Conservation (phyloP, 1,284 basidiomycete species). For the Fistulinella staudtii region DNA sequence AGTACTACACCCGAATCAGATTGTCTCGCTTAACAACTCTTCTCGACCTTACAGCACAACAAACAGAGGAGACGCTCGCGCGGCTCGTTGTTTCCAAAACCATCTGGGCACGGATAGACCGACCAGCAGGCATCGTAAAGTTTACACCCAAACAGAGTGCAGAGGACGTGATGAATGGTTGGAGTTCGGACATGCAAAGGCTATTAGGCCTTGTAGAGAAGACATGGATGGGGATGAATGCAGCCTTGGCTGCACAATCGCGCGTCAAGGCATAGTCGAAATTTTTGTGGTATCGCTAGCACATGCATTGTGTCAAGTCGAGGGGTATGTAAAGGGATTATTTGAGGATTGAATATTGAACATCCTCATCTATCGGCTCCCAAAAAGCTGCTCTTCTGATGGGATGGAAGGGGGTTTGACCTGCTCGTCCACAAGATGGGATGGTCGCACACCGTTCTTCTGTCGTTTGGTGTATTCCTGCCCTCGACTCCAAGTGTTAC, state of each 20-base stretch:
- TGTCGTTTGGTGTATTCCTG: constrained; percentile 67
- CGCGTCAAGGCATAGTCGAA: constrained; percentile 49
- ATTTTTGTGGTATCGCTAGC: constrained; percentile 26
- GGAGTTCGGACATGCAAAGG: constrained; percentile 94
- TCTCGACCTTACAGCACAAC: constrained; percentile 77
- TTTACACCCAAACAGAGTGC: constrained; percentile 77
- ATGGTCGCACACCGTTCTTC: constrained; percentile 63
- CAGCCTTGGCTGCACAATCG: constrained; percentile 76
- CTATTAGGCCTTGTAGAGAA: constrained; percentile 79
- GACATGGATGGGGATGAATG: constrained; percentile 89
- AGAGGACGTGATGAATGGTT: constrained; percentile 93
- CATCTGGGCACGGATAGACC: constrained; percentile 92
- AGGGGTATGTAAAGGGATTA: constrained; percentile 6
- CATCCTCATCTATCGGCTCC: constrained; percentile 15
- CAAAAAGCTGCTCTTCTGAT: constrained; percentile 21
- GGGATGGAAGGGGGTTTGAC: constrained; percentile 5
- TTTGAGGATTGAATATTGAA: neutral
- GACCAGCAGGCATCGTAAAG: constrained; percentile 84
- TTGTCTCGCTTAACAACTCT: constrained; percentile 80
- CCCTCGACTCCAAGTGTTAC: constrained; percentile 59
- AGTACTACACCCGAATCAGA: constrained; percentile 95
- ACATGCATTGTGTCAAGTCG: constrained; percentile 5
- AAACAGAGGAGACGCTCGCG: constrained; percentile 87
- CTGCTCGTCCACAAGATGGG: constrained; percentile 39
- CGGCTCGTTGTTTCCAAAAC: constrained; percentile 89